Evolutionary conservation across 495 filamentous ascomycete genomes (phyloP), one percentile per base, ranked within the genome.

Genomic region (Parathielavia hyrcaniae): DNA sequence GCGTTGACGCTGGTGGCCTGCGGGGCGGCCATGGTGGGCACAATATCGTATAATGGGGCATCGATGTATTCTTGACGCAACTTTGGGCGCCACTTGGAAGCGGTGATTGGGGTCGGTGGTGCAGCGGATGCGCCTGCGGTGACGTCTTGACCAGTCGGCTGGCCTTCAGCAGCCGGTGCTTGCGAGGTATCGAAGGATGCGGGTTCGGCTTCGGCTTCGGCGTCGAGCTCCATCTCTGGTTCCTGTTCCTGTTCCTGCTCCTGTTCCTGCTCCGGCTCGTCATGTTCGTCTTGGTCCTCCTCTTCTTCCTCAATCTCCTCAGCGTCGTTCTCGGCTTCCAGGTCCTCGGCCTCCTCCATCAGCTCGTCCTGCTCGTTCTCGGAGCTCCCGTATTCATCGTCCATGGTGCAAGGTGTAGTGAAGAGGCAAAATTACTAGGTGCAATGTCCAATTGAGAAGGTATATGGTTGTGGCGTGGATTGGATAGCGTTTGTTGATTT

Each of bases 1-100:
- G 90, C 85, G 66, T 99, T 99, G 75, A 99, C 89, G 36, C 91
- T 97, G 13, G 93, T 99, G 57, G 88, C 86, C 69, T 96, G 91
- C 5, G 93, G 93, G 3, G 93, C 93, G 14, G 93, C 93, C 69
- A 96, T 96, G 22, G 95, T 97, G 8, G 93, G 93, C 8, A 92
- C 86, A 43, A 99, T 96, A 71, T 99, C 93, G 78, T 97, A 99
- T 14, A 84, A 84, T 30, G 79, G 72, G n/a, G 95, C 93, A 9
- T 82, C 86, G 23, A 92, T 75, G 45, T 83, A 89, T 66, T 96
- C 95, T 32, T 86, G 72, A n/a, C 89, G 86, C 35, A 92, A 77
- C 41, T 73, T 81, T 0, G 88, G 91, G 34, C 83, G 83, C 60
- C 73, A 75, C 64, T 64, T 76, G 30, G 64, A 66, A 39, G 72